These are phyloP conservation scores for Puccinia triticina DNA, from an alignment of 1,284 basidiomycete genomes.

Conservation along the genomic window DNA sequence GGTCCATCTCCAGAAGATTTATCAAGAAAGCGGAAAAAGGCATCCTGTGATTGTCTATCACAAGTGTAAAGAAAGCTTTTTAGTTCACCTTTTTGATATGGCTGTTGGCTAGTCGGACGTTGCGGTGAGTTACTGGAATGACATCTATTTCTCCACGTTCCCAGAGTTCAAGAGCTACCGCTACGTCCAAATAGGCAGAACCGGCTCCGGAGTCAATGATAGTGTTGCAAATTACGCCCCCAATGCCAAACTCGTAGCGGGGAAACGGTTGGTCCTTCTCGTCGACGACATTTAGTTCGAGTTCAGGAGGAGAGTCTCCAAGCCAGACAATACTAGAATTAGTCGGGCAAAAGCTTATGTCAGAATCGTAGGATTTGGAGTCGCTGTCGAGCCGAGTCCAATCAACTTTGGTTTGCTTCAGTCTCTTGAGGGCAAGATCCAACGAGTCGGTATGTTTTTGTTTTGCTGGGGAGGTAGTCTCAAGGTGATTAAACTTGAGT, in stretches of 20 bases:
- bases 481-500: neutral
- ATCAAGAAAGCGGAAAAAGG: neutral
- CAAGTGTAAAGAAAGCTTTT: neutral
- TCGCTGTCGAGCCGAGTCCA: too few species aligned
- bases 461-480: neutral
- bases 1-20: neutral
- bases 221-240: neutral
- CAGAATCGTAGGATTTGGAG: too few species aligned
- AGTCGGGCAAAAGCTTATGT: too few species aligned
- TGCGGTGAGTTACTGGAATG: too few species aligned
- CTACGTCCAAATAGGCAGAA: neutral
- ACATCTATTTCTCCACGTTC: neutral
- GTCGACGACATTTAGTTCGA: neutral
- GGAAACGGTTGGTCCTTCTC: neutral
- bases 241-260: neutral
- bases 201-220: constrained; percentile 22
- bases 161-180: neutral
- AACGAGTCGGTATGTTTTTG: too few species aligned
- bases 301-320: neutral
- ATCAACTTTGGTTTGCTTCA: too few species aligned
- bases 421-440: too few species aligned
- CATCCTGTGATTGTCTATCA: neutral
- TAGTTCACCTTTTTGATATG: neutral
- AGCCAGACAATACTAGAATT: neutral
- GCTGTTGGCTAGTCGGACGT: neutral